These are phyloP conservation scores for Paramecium tetraurelia DNA, from an alignment of 73 alveolate genomes.

Conservation along the genomic window DNA sequence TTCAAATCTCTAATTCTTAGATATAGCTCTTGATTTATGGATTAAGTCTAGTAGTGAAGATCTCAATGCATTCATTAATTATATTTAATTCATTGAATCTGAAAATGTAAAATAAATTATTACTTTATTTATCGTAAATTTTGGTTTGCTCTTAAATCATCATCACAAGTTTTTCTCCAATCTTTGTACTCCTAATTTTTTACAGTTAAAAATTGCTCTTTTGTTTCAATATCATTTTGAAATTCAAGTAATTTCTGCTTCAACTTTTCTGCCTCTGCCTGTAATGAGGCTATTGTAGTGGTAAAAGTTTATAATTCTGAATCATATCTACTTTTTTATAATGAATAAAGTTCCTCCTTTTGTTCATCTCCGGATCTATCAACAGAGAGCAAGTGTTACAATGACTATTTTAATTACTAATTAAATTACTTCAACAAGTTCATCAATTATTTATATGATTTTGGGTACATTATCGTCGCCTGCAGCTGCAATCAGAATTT, in stretches of 20 bases:
- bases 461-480: background rate
- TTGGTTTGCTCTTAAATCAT: background rate
- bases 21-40: background rate
- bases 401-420: background rate
- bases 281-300: background rate
- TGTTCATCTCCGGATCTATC: conserved; percentile 27
- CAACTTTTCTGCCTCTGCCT: background rate
- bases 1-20: background rate
- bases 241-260: background rate
- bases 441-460: conserved; percentile 32
- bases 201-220: background rate
- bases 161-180: conserved; percentile 48
- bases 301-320: background rate
- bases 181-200: background rate
- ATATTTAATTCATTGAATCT: background rate
- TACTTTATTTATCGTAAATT: conserved; percentile 6
- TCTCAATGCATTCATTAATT: conserved; percentile 32
- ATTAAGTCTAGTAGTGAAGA: conserved; percentile 11
- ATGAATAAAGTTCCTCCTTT: background rate
- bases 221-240: conserved; percentile 24
- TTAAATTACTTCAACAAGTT: background rate
- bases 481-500: background rate
- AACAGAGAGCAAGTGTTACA: background rate
- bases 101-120: too few species aligned
- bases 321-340: conserved; percentile 13